Base-by-base conservation (phyloP, 2,329 filamentous ascomycete genomes). In the Hymenoscyphus scutula region DNA sequence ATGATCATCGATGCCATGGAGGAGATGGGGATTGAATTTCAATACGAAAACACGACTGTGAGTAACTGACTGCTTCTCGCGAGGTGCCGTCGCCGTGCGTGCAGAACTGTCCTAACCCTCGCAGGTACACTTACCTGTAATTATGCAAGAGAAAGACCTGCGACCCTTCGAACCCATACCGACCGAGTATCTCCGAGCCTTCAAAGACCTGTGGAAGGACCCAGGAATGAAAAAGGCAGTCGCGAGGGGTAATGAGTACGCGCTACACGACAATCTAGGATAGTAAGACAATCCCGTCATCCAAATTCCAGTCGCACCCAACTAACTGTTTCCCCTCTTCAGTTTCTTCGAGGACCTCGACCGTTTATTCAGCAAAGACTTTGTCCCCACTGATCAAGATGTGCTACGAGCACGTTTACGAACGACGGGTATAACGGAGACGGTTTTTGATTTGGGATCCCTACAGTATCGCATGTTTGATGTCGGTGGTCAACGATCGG, bases 381-480 rank as follows among this genome's bases (percentile, higher is more conserved):
- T 95, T 79, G 81, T 97, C 23, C 95, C 95, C 17, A 91, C 90
- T 73, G 92, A 98, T 75, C 94, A 98, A 78, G 94, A 98, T 78
- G 89, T 98, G 70, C 83, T 98, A 59, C 91, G 94, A 70, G 95
- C 93, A 59, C 86, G 94, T 75, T 78, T 98, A 76, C 85, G 92
- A 71, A 98, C 94, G 19, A 98, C 95, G 2, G 94, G 94, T 70
- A 98, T 98, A 71, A 97, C 91, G 58, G 94, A 98, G 77, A 97
- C 93, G 2, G 85, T 94, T 66, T 98, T 98, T 76, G 92, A 96
- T 75, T 84, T 96, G 15, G 92, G 92, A 65, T 89, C 94, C 73
- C 84, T 97, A 71, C 96, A 92, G 67, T 97, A 97, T 78, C 89
- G 92, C 72, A 97, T 98, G 88, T 90, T 90, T 77, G 88, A 91